phyloP scores from a whole-genome alignment of 306 rosid species.

The Glycine latifolia region DNA sequence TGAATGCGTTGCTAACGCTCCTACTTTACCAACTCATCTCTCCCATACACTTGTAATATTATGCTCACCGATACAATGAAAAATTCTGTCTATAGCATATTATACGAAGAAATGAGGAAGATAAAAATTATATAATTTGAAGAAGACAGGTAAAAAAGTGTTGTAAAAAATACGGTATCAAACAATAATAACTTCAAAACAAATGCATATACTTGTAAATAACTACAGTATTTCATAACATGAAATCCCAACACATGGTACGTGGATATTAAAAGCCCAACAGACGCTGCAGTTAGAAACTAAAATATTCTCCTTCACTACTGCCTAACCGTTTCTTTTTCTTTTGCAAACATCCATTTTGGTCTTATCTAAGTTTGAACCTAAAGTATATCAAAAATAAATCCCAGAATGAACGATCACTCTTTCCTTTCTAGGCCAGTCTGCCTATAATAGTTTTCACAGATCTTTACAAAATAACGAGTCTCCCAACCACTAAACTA shows the following conservation, averaged over 20 bases:
- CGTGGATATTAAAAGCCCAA: constrained; percentile 13
- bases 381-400: constrained; percentile 6
- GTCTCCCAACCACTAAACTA: constrained; percentile 10
- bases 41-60: neutral
- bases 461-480: constrained; percentile 45
- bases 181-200: neutral
- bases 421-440: constrained; percentile 13
- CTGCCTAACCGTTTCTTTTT: neutral
- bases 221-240: neutral
- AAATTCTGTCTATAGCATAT: neutral
- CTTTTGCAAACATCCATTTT: neutral
- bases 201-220: neutral
- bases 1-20: neutral
- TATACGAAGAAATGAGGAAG: too few relatives aligned
- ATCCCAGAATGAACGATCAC: neutral
- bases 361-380: constrained; percentile 3
- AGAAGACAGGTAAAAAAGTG: neutral
- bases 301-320: neutral
- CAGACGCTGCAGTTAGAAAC: neutral
- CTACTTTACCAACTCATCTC: neutral
- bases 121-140: too few relatives aligned
- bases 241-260: neutral
- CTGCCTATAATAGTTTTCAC: constrained; percentile 27
- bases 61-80: neutral
- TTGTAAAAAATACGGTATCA: neutral